Evolutionary conservation across 441 rosid species (phyloP), one percentile per base, ranked within the genome.

Genomic region (Cnidoscolus chayamansa): DNA sequence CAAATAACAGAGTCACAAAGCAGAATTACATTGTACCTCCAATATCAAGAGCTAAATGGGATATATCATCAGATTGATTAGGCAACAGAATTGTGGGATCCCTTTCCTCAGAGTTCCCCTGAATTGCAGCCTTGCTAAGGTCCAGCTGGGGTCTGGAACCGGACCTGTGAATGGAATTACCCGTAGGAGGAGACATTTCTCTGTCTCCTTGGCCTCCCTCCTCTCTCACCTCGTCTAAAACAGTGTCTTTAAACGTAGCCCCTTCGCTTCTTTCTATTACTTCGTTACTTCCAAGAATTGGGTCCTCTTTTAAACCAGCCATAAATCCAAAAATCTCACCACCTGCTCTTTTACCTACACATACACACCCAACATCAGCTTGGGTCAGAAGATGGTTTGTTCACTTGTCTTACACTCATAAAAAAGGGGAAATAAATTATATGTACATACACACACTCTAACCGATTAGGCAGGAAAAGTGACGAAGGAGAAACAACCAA

Each of bases 41-140:
- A 75, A 96, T 91, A 74, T 96, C 99, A 81, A 93, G 89, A 72
- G 99, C 96, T 78, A 93, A 83, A 75, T 96, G 97, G 71, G 97
- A 96, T 65, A 96, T 89, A 76, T 96, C 98, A 86, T 96, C 99
- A 76, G 97, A 93, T 63, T 91, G 98, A 84, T 96, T 93, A 77
- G 99, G 98, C 83, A 96, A 80, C 55, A 96, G 81, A 80, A 96
- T 93, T 1, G 98, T 93, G 40, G 98, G 97, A 81, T 93, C 88
- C 75, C 85, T 89, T 83, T 90, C 98, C 76, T 93, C 97, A 60
- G 86, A 87, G 78, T 84, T 93, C 65, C 98, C 99, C 17, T 93
- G 93, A 81, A 96, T 96, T 70, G 90, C 96, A 79, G 99, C 99
- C 82, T 93, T 93, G 82, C 99, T 93, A 16, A 96, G 87, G 85